Base-by-base conservation (phyloP, 2,329 filamentous ascomycete species). In the Blastomyces silverae region DNA sequence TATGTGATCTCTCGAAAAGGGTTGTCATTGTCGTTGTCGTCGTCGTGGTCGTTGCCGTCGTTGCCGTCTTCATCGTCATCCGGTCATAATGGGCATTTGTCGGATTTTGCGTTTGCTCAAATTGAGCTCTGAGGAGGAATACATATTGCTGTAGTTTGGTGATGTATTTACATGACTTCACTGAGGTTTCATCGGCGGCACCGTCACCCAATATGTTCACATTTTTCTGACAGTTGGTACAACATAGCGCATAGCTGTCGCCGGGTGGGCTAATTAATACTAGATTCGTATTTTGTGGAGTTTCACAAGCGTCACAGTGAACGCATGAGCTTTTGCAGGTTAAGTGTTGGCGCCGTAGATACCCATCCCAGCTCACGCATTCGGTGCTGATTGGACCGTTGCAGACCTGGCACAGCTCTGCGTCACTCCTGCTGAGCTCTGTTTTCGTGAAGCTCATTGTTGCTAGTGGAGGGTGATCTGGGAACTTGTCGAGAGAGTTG, bases 71-170 rank as follows among this genome's bases (percentile, higher is more conserved):
- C 10, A 39, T 57, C 34, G 31, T 39, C 31, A 13, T 25, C 37
- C 44, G 37, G 56, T 42, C 25, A 59, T 42, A 42, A 59, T 13
- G 8, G 11, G 25, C 11, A 39, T 42, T 11, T 13, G 34, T 10
- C 17, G 1, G n/a, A 6, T 59, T 44, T 44, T 13, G 34, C 7
- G 44, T 22, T 25, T 37, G 56, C 7, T 59, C 34, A 28, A 59
- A 59, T 22, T 59, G 56, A 3, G 25, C 37, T 8, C 56, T 42
- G 37, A 59, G 56, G 13, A 59, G 37, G 37, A 59, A 59, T 22
- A 44, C 13, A 20, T 59, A 44, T 28, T 59, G 56, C 56, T 59
- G 56, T 44, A 59, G 56, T 22, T 59, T 59, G 20, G 56, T 44
- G 25, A 59, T 25, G n/a, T 42, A 44, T 59, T 42, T 59, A 17